Evolutionary conservation across 352 stramenopile species (phyloP), one percentile per base, ranked within the genome.

Genomic region (Phytophthora quininea): DNA sequence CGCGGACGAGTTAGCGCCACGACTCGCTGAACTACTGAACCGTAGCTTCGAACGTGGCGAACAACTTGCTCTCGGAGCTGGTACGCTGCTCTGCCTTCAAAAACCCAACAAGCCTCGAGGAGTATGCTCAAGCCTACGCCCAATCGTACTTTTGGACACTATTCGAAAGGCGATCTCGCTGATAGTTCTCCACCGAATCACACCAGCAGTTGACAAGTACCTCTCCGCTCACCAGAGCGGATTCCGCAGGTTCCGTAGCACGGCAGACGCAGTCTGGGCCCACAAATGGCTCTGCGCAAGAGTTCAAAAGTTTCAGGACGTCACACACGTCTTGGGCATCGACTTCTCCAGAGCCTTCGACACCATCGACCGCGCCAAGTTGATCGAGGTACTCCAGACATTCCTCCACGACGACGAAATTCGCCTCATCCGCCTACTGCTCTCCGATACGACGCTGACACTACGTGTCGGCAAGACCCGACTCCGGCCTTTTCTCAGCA

Each of bases 391-490:
- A 3, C 54, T 69, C 1, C n/a, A 49, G 15, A 58, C 24, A 5
- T 67, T 67, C 30, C 33, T 61, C 2, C 14, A n/a, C 3, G n/a
- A 61, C 4, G 60, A 60, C 3, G 54, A 58, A 31, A 24, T 59
- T 12, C 62, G 40, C 0, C 7, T 64, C 0, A 58, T 69, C 3
- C 14, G 35, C 1, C 35, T 58, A 0, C 52, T 62, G 2, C 30
- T 68, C 9, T 15, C 33, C 3, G 15, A 58, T 6, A 69, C 62
- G 1, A 50, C 53, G 2, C 4, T 58, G 24, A 49, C 54, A 9
- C 37, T 62, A 4, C 61, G 45, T 0, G 3, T 24, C 1, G 38
- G 53, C 5, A 24, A 32, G 2, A 27, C 29, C n/a, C n/a, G n/a
- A 1, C 45, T 65, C 1, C 2, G 9, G 0, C 14, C 50, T 1